Evolutionary conservation across 169 alveolate species (phyloP), one percentile per base, ranked within the genome.

Genomic region (Eimeria maxima): DNA sequence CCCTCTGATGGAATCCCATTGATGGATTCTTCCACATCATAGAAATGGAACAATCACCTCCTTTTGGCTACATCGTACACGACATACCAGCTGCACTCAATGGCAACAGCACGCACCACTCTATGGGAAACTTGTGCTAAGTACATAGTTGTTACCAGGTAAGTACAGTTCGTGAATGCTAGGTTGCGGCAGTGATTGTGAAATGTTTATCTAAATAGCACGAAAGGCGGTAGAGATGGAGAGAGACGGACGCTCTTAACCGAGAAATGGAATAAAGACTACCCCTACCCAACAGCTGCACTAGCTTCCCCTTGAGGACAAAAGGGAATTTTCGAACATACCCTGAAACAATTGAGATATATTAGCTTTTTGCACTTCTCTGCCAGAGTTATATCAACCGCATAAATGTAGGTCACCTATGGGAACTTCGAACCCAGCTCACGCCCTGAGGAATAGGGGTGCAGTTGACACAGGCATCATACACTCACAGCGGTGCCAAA

Each of bases 201-300:
- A 1, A 29, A 7, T 29, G 14, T 11, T 27, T 69, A 29, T 14
- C 44, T 65, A n/a, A 14, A n/a, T 65, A 42, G 27, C 24, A n/a
- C 29, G 11, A 13, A 14, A 7, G 3, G n/a, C 80, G 33, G 50
- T 33, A 11, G 38, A 33, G 38, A 33, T n/a, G n/a, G 50, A 69
- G 33, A 69, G 80, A n/a, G 80, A 29, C 80, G 45, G 50, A 69
- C 80, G 80, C 80, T 69, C 80, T 69, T 29, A 29, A 4, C 22
- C 22, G 50, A 69, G 24, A 2, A 33, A 24, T 8, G 8, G n/a
- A 29, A 1, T 14, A 69, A 6, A 27, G 22, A 2, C 3, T 69
- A 29, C 80, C 45, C 10, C 80, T 29, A 22, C 27, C 33, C 45
- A 24, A 65, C 44, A n/a, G 44, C 20, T 65, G 76, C 13, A 10